Evolutionary conservation across 306 rosid species (phyloP), one percentile per base, ranked within the genome.

Genomic region (Urtica urens): DNA sequence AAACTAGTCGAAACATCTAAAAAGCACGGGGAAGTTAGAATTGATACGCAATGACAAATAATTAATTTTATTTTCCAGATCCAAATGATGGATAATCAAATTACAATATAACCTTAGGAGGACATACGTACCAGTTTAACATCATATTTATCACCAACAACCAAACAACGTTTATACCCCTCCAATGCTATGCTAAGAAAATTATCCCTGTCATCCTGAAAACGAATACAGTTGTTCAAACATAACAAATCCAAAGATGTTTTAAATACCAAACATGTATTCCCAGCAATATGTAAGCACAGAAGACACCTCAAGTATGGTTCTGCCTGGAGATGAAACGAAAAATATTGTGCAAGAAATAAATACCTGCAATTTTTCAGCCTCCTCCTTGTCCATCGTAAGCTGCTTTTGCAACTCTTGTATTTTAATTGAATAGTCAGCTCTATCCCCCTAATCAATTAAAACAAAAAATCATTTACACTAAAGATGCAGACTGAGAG

Each of bases 311-410:
- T n/a, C n/a, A n/a, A n/a, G n/a, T n/a, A n/a, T n/a, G n/a, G n/a
- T n/a, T n/a, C n/a, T n/a, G n/a, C n/a, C n/a, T n/a, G n/a, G n/a
- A n/a, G n/a, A n/a, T n/a, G n/a, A n/a, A n/a, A n/a, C n/a, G n/a
- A n/a, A n/a, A n/a, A n/a, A n/a, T n/a, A n/a, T n/a, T n/a, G n/a
- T n/a, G n/a, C 49, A 64, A 35, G 40, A 16, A 46, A 66, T 37
- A 46, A 55, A 57, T 58, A 83, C 96, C 94, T 78, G 81, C 60
- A 88, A 63, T 51, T 88, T 88, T 66, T 80, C 70, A 44, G 79
- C 88, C 77, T 88, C 96, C 72, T 80, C 96, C 77, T 60, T 63
- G 74, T 88, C 94, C 87, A 88, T 76, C 47, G 93, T 64, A 51
- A 88, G 80, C 69, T 88, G 96, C 75, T 76, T 88, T 76, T 83